Conservation (phyloP, 2,329 filamentous ascomycete species). For the Colletotrichum acutatum region DNA sequence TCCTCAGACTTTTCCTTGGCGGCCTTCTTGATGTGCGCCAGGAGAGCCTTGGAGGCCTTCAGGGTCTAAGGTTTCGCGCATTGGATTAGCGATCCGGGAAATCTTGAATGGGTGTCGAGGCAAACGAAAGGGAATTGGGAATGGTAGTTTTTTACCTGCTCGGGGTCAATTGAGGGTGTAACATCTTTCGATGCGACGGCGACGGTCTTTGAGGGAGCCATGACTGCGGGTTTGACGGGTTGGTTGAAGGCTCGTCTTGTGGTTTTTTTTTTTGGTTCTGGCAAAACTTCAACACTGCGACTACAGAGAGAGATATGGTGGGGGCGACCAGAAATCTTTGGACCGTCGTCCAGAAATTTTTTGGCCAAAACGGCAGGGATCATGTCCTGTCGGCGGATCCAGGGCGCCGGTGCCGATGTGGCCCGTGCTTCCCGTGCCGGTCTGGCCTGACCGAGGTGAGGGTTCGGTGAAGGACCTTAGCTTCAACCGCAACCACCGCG, state of each 20-base stretch:
- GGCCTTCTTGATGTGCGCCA: slow-evolving; percentile 70
- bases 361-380: slow-evolving; percentile 22
- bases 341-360: slow-evolving; percentile 36
- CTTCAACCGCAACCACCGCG: neutral
- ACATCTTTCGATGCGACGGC: slow-evolving; percentile 43
- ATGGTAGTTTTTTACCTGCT: slow-evolving; percentile 54
- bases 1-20: slow-evolving; percentile 50
- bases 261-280: slow-evolving; percentile 5
- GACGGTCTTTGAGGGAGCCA: slow-evolving; percentile 56
- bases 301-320: slow-evolving; percentile 17
- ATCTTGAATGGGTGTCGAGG: neutral
- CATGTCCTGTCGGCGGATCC: slow-evolving; percentile 27
- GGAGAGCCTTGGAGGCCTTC: slow-evolving; percentile 71
- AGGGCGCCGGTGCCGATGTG: slow-evolving; percentile 30
- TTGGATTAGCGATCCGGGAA: slow-evolving; percentile 24
- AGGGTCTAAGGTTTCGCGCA: slow-evolving; percentile 56
- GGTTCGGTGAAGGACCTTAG: slow-evolving; percentile 4
- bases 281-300: neutral
- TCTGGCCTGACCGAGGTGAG: slow-evolving; percentile 4
- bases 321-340: slow-evolving; percentile 30
- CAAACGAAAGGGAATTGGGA: too few species aligned
- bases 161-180: slow-evolving; percentile 50
- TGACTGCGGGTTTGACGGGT: slow-evolving; percentile 38
- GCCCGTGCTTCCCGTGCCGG: neutral
- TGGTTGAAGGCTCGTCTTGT: slow-evolving; percentile 11